Percentiles rank a stretch among this genome's conserved stretches.
Conservation (phyloP, 345 rosid species). For the Salix dunnii region DNA sequence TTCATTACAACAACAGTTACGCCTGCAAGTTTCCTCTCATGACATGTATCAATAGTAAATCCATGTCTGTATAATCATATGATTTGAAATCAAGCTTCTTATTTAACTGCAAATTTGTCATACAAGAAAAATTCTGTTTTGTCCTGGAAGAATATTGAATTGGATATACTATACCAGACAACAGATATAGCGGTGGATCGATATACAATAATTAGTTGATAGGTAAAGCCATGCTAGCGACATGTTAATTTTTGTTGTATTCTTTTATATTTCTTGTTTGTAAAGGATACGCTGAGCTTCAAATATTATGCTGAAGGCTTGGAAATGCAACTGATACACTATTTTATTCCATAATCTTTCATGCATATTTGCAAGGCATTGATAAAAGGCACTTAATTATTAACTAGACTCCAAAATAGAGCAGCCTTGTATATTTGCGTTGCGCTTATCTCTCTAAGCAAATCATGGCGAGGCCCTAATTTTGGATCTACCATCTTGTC, state of each 20-base stretch:
- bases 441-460: slow-evolving; percentile 1
- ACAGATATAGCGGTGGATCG: background rate
- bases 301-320: background rate
- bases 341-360: slow-evolving; percentile 9
- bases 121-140: slow-evolving; percentile 13
- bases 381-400: background rate
- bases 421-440: background rate
- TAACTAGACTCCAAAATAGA: background rate
- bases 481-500: background rate
- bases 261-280: slow-evolving; percentile 6
- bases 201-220: background rate
- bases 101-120: slow-evolving; percentile 17
- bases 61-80: background rate
- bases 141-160: background rate
- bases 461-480: background rate
- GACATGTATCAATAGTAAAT: background rate
- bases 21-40: background rate
- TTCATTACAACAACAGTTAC: background rate
- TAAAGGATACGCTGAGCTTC: background rate
- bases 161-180: background rate
- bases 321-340: background rate
- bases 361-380: slow-evolving; percentile 15
- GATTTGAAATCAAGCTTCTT: slow-evolving; percentile 13
- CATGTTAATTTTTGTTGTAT: background rate
- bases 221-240: background rate